These are phyloP conservation scores for Annulohypoxylon nitens DNA, from an alignment of 495 filamentous ascomycete genomes.

Conservation along the genomic window DNA sequence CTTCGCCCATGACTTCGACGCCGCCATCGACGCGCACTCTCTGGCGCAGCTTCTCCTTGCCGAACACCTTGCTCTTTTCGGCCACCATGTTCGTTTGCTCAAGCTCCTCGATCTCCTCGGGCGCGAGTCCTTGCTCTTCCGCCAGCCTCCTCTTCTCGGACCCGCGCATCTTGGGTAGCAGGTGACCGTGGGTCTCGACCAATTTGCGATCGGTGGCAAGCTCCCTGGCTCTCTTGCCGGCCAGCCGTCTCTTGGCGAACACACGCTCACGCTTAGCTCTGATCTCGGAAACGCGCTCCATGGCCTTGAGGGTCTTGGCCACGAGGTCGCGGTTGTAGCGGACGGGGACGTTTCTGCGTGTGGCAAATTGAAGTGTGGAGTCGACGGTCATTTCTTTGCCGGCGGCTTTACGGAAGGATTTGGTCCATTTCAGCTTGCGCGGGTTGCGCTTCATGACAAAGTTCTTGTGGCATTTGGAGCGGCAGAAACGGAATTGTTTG, in stretches of 20 bases:
- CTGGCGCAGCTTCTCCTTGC: conserved; percentile 72
- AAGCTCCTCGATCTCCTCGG: conserved; percentile 68
- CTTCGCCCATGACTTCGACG: conserved; percentile 67
- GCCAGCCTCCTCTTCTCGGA: conserved; percentile 65
- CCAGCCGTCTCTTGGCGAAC: conserved; percentile 94
- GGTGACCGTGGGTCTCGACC: conserved; percentile 90
- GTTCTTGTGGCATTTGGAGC: conserved; percentile 95
- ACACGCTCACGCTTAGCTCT: conserved; percentile 82
- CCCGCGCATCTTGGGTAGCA: conserved; percentile 75
- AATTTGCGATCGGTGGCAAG: conserved; percentile 83
- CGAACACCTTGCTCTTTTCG: conserved; percentile 65
- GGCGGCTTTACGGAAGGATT: conserved; percentile 49
- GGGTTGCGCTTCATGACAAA: conserved; percentile 98
- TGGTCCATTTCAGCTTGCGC: conserved; percentile 85
- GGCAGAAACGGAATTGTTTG: conserved; percentile 45
- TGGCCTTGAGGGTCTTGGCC: conserved; percentile 86
- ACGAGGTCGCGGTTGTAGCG: conserved; percentile 95
- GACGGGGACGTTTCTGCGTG: conserved; percentile 91
- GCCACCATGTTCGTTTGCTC: conserved; percentile 52
- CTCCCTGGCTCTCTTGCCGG: conserved; percentile 85
- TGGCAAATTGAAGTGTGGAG: conserved; percentile 89
- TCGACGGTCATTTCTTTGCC: conserved; percentile 85
- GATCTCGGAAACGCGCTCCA: conserved; percentile 92
- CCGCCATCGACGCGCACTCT: conserved; percentile 74
- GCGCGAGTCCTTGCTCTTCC: conserved; percentile 61